Evolutionary conservation across 176 grass and related monocot genomes (phyloP), one percentile per base, ranked within the genome.

Genomic region (Carex myosuroides): DNA sequence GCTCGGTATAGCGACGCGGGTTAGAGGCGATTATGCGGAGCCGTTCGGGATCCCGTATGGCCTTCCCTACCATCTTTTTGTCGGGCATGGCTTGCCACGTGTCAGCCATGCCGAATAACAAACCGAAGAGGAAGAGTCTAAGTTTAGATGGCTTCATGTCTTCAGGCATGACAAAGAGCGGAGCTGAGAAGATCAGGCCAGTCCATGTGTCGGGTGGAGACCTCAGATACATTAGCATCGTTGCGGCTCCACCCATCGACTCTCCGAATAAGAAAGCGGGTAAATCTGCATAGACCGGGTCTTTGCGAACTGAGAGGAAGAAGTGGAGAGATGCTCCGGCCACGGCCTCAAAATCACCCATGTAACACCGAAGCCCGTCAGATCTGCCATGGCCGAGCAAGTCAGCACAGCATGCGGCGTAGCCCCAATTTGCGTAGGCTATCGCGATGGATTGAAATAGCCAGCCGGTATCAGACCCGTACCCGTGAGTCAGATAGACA

Each of bases 201-300:
- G 87, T 89, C 89, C 89, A 94, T 1, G 11, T 71, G 65, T 68
- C 79, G 32, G 82, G 73, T 21, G 85, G 85, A n/a, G 92, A 91
- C 14, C 83, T 85, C 70, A 94, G 83, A 87, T 91, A 94, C 85
- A 87, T 89, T 60, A 94, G 83, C 50, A 91, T 77, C 0, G 89
- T 89, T 10, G 89, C 87, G 29, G 92, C 92, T 33, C 89, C 87
- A 76, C 92, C 92, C 92, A 94, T 94, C 67, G 92, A 94, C 66
- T 94, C 92, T 48, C 92, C 92, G 17, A 94, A 84, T 13, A 94
- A 83, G 89, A 89, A 94, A 37, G 92, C 89, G 11, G 89, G 87
- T 44, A 91, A 86, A 58, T 41, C 8, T 3, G 92, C 60, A 30
- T 89, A 86, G 3, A 76, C 6, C 3, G 26, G 22, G 57, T 65